Conservation (phyloP, 1,284 basidiomycete species). For the Sanguinoderma infundibulare region DNA sequence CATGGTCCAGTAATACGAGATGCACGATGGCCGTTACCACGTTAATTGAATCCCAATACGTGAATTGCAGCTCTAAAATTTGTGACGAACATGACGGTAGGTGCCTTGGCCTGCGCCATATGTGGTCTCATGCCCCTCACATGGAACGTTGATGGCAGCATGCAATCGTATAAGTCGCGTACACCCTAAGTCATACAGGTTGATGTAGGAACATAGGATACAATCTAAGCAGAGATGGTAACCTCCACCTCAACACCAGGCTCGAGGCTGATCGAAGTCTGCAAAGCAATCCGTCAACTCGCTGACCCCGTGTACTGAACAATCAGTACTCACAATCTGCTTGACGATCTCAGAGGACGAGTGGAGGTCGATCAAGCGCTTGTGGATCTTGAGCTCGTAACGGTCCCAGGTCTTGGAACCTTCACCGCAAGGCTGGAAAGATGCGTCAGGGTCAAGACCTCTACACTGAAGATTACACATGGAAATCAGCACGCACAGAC, state of each 20-base stretch:
- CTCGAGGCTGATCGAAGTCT: conserved; percentile 99
- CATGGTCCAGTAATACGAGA: neutral
- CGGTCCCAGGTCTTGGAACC: conserved; percentile 99
- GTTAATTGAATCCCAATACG: too few relatives aligned
- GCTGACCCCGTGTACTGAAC: conserved; percentile 1
- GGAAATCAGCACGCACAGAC: conserved; percentile 65
- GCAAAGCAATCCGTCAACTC: conserved; percentile 6
- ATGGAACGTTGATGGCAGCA: conserved; percentile 1
- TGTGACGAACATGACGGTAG: too few relatives aligned
- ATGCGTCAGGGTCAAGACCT: neutral
- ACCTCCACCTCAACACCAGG: conserved; percentile 99
- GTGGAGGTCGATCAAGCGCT: conserved; percentile 99
- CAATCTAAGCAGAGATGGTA: conserved; percentile 78
- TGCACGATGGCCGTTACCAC: too few relatives aligned
- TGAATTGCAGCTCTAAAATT: too few relatives aligned
- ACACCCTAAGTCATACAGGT: conserved; percentile 24
- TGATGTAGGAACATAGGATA: conserved; percentile 1
- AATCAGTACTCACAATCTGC: conserved; percentile 83
- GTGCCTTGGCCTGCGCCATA: too few relatives aligned
- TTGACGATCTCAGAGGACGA: conserved; percentile 99
- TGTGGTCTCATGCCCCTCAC: too few relatives aligned
- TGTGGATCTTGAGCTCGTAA: conserved; percentile 99
- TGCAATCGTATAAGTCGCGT: conserved; percentile 16
- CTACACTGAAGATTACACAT: neutral
- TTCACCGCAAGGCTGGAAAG: conserved; percentile 93